Evolutionary conservation across 805 yeast genomes (phyloP).

Genomic region (Sugiyamaella floridensis): DNA sequence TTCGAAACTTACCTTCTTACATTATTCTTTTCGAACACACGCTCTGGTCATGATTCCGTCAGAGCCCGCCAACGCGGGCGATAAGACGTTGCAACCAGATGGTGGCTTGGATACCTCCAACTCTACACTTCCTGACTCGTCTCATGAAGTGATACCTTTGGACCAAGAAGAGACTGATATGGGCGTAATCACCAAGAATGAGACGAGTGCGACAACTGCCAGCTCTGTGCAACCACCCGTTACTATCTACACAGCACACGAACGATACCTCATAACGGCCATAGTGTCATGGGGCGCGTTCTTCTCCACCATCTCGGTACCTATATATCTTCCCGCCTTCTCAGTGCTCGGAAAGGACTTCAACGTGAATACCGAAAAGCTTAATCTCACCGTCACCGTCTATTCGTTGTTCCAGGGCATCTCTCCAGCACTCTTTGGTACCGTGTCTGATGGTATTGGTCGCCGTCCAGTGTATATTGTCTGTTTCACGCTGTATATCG

Average conservation of each 20-base stretch:
- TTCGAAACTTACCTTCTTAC: no score
- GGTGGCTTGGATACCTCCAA: no score
- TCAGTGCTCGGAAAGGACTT: slow-evolving; percentile 51
- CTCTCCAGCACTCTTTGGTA: slow-evolving; percentile 62
- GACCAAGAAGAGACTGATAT: not conserved
- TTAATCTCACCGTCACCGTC: slow-evolving; percentile 68
- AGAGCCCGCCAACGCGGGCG: not conserved
- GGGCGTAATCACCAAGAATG: not conserved
- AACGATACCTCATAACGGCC: slow-evolving; percentile 7
- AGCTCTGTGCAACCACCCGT: slow-evolving; percentile 4
- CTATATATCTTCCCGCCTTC: slow-evolving; percentile 76
- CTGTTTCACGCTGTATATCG: slow-evolving; percentile 50
- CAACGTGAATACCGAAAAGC: slow-evolving; percentile 46
- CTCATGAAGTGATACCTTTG: not conserved
- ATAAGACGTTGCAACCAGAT: no score
- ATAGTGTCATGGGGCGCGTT: slow-evolving; percentile 37
- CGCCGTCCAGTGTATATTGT: slow-evolving; percentile 59
- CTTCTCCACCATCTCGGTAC: slow-evolving; percentile 66
- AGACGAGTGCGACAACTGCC: not conserved
- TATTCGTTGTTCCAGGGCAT: slow-evolving; percentile 73
- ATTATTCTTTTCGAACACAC: no score
- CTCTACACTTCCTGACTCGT: no score
- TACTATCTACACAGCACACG: slow-evolving; percentile 2
- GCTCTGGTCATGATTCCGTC: not conserved
- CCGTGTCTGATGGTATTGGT: slow-evolving; percentile 64